Base-by-base conservation (phyloP, 2,329 filamentous ascomycete genomes). In the Penicillium sp. region DNA sequence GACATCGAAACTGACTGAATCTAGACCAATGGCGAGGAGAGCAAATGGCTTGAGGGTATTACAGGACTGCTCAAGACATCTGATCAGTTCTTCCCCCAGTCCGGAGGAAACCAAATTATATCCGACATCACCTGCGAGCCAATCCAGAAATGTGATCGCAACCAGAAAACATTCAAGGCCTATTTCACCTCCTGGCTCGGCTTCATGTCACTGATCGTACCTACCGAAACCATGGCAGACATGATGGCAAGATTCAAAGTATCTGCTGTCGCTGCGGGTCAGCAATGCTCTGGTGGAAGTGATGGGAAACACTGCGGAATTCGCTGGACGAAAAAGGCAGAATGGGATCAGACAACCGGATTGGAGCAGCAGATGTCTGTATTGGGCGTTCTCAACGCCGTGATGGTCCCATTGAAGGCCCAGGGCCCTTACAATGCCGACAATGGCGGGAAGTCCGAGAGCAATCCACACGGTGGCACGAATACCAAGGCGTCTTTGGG, bases 91-190 rank as follows among this genome's bases (percentile, higher is more conserved):
- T 84, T 84, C 71, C 76, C 77, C 11, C 48, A 67, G 16, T 53
- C 71, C 14, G 65, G 67, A 31, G 66, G 65, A 42, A 69, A 82
- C 10, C 79, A 79, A 48, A 77, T 86, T 60, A 83, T 87, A 58
- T 83, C 75, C 58, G 89, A 92, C 71, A 72, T 83, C 4, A 78
- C 84, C 13, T 92, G 89, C 73, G 87, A 90, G 61, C 71, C 77
- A 3, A 75, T 67, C 9, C 62, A 66, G 13, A 81, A 76, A 34
- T 92, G 89, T 76, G 86, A 85, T 45, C 78, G 81, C 47, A 89
- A 92, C 63, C 88, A 90, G 80, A 71, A 83, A 50, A 83, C 82
- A 1, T 90, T 87, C 80, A 89, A 89, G 72, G 86, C 86, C 39
- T 86, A 86, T 58, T 75, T 88, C 14, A 80, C 84, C 64, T 81